Evolutionary conservation across 1,139 yeast genomes (phyloP), one percentile per base, ranked within the genome.

Genomic region (Meyerozyma elateridarum): DNA sequence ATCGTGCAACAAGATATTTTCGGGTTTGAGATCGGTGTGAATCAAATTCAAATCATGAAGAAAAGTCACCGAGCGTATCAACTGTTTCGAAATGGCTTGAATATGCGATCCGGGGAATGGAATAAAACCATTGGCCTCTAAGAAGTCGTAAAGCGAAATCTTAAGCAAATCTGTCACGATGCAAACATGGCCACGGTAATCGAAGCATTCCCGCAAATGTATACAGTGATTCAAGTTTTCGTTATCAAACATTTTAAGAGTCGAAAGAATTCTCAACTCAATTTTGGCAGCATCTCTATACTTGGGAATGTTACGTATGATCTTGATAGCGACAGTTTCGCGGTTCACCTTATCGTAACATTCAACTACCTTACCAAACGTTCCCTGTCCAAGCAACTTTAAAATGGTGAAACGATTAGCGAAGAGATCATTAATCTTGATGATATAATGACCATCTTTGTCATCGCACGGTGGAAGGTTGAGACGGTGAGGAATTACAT

Each of bases 11-110:
- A 93, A 59, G 29, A 91, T 85, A 54, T 93, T 93, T 55, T 93
- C 99, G 1, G 99, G 99, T 55, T 87, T 87, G 45, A 87, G 65
- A 54, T 93, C 99, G 0, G 98, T 93, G 57, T 93, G 98, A 33
- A 93, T 87, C 36, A 93, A 69, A 36, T 83, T 85, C 49, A 91
- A 65, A 50, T 85, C 95, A 56, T 91, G 99, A 37, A 93, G 64
- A 51, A 84, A 91, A 1, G 93, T 84, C 22, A 91, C 95, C 2
- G 94, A 81, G 40, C 89, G 69, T 20, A 93, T 70, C 37, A 93
- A 60, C 57, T 93, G 99, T 51, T 82, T 78, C 13, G 94, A 81
- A 42, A 93, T 79, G 5, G 89, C 84, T 59, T 87, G 96, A 20
- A 91, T 83, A 46, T 93, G 99, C 8, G 74, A 64, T 59, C 95